Conservation (phyloP, 768 basidiomycete species). For the Leccinum incarnatum region DNA sequence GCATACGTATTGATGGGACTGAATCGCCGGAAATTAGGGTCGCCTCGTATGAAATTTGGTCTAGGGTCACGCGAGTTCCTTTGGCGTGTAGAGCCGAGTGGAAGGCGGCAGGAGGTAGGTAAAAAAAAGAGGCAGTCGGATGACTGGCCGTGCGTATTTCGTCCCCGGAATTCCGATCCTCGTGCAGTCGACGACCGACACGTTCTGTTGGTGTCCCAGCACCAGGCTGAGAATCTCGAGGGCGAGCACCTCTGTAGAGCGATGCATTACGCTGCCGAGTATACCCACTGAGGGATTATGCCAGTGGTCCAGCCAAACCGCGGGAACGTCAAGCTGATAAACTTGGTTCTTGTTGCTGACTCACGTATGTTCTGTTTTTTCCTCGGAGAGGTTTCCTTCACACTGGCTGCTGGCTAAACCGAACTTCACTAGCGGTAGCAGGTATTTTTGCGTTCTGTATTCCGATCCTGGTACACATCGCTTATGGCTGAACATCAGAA, state of each 20-base stretch:
- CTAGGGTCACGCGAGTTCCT: conserved; percentile 20
- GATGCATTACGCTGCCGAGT: conserved; percentile 7
- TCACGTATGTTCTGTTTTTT: conserved; percentile 6
- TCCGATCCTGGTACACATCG: background rate
- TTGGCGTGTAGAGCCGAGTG: conserved; percentile 7
- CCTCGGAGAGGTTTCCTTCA: background rate
- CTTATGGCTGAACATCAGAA: background rate
- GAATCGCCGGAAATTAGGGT: conserved; percentile 23
- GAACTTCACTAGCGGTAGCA: conserved; percentile 5
- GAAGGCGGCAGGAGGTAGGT: conserved; percentile 1
- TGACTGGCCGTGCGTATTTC: conserved; percentile 13
- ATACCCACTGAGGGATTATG: conserved; percentile 6
- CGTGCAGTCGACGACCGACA: conserved; percentile 1
- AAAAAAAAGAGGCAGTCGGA: conserved; percentile 1
- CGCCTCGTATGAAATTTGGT: conserved; percentile 18
- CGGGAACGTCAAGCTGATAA: conserved; percentile 19
- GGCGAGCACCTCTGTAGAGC: conserved; percentile 4
- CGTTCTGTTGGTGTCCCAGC: background rate
- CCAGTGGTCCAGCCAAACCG: conserved; percentile 13
- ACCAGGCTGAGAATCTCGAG: conserved; percentile 9
- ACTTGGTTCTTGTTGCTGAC: background rate
- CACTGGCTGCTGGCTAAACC: background rate
- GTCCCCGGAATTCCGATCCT: background rate
- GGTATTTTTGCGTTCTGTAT: conserved; percentile 6
- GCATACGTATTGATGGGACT: conserved; percentile 4